Evolutionary conservation across 2,329 filamentous ascomycete species (phyloP), one percentile per base, ranked within the genome.

Genomic region (Sphaerulina vaccinii): DNA sequence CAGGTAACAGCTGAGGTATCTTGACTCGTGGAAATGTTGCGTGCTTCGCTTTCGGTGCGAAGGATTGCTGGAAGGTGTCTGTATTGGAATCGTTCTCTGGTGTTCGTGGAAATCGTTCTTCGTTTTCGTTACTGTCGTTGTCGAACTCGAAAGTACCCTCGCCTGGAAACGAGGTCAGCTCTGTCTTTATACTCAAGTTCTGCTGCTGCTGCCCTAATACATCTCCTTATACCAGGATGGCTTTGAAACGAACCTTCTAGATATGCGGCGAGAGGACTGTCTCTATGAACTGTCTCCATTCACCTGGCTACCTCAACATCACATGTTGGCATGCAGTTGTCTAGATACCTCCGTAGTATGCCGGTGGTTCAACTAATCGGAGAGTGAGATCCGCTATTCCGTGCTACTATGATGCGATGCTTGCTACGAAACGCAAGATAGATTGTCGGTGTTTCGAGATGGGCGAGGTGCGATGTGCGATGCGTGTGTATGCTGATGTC

Each of bases 251-350:
- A 73, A 93, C 91, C 90, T 83, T 91, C 86, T 63, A 96, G 83
- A 75, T 93, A 93, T 66, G 88, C 84, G 68, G 90, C 90, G 73
- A 96, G 79, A 64, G 91, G 91, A 69, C 88, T 88, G 74, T 93
- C 83, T 73, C 87, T 88, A 63, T 96, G 83, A 65, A 96, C 79
- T 66, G 87, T 84, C 80, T 96, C 91, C 91, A 96, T 93, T 70
- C 62, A 65, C 63, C 71, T 54, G 56, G 15, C 39, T 24, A 15
- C 42, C 36, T 29, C 24, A 49, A 29, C 33, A 35, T 27, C 36
- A 32, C 45, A 49, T 49, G 45, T 27, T 21, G 45, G 18, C 36
- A 39, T 39, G 11, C 8, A 13, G 27, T 32, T 7, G 27, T 10
- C 27, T 13, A n/a, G n/a, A n/a, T n/a, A n/a, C n/a, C n/a, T 10